These are phyloP conservation scores for Russula abietina DNA, from an alignment of 768 basidiomycete genomes.

Conservation along the genomic window DNA sequence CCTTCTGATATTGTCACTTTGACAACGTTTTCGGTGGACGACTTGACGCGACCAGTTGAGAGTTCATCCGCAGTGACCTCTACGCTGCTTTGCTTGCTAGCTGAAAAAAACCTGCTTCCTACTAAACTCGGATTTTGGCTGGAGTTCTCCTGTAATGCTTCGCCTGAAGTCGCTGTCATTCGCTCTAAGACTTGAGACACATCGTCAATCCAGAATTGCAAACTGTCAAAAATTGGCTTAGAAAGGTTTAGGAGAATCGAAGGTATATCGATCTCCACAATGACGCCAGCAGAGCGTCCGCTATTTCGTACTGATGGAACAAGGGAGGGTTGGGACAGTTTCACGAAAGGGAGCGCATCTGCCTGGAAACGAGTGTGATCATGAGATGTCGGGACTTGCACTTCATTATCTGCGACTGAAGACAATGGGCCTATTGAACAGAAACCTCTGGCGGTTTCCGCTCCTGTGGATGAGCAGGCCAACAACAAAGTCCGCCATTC, in stretches of 20 bases:
- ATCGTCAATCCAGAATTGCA: conserved; percentile 90
- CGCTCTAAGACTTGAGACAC: conserved; percentile 63
- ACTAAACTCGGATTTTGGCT: conserved; percentile 62
- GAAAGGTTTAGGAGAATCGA: conserved; percentile 54
- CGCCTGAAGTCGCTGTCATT: conserved; percentile 26
- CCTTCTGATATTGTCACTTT: conserved; percentile 43
- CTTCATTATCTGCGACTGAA: conserved; percentile 8
- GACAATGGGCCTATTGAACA: conserved; percentile 46
- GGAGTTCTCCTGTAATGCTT: conserved; percentile 31
- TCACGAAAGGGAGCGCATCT: neutral
- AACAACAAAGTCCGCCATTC: conserved; percentile 43
- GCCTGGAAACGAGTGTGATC: conserved; percentile 18
- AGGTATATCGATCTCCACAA: conserved; percentile 43
- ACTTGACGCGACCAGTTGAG: conserved; percentile 20
- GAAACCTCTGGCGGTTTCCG: conserved; percentile 39
- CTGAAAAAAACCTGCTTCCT: conserved; percentile 71
- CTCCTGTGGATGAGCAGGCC: conserved; percentile 41
- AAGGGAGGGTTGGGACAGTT: neutral
- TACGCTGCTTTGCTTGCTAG: conserved; percentile 36
- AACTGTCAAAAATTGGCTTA: conserved; percentile 62
- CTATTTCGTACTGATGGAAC: neutral
- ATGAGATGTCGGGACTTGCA: neutral
- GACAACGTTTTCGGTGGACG: conserved; percentile 40
- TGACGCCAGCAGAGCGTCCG: conserved; percentile 24
- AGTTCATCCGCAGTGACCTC: conserved; percentile 35